Base-by-base conservation (phyloP, 179 eudicot genomes). In the Beta corolliflora region DNA sequence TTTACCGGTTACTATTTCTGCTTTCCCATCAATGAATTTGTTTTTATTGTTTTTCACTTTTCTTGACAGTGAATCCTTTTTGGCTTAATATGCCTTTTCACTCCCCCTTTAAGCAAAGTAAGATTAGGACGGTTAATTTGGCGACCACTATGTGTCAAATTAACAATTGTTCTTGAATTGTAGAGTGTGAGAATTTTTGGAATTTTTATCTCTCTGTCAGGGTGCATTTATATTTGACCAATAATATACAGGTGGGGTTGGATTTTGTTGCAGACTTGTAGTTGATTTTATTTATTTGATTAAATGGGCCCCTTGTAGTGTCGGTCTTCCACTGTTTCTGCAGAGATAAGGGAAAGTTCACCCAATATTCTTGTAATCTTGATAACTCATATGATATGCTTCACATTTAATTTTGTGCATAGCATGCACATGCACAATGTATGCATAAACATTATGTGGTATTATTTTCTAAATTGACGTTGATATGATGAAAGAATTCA, bases 111-210 rank as follows among this genome's bases (percentile, higher is more conserved):
- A 41, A 59, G 65, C 12, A 23, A 45, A 19, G 53, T 18, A 77
- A 65, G 61, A 52, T 19, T 61, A 41, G 3, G 2, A 0, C 61
- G 56, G 41, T 76, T n/a, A n/a, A 61, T 44, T 59, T 25, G 46
- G 53, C 58, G 36, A 46, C 31, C 23, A 16, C 8, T 21, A 77
- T 63, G 1, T 45, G 18, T 21, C 44, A 18, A 31, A 29, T 5
- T 18, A 76, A 64, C n/a, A 10, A 45, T 9, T 56, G 48, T n/a
- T 21, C 48, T 15, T 75, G 44, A 73, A 73, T 48, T 67, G 67
- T 78, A 60, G 65, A 60, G 31, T 71, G 83, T 31, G 64, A 71
- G 58, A 36, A 41, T 76, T 3, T 75, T 55, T 41, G 76, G 78
- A 52, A 59, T 64, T 45, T 46, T 81, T 80, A 41, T 21, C 45